Evolutionary conservation across 805 yeast species (phyloP).

Genomic region (Barnettozyma salicaria): DNA sequence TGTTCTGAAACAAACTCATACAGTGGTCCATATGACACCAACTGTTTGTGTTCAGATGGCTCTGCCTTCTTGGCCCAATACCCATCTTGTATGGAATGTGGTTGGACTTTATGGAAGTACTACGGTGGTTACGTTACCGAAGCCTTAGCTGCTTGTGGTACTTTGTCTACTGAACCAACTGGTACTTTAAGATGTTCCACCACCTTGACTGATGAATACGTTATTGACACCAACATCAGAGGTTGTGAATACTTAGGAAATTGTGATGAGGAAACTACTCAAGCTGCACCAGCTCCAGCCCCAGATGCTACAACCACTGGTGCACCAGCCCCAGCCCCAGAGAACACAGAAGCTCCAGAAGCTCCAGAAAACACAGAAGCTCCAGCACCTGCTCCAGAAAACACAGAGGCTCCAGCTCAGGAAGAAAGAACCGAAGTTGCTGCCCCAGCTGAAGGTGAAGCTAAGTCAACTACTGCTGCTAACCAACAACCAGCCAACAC

Average conservation of each 20-base stretch:
- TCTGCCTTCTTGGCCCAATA: conserved; percentile 14
- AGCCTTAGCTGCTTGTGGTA: conserved; percentile 17
- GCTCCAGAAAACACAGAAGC: neutral
- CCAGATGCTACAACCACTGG: neutral
- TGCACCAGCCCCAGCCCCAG: neutral
- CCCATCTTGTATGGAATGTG: conserved; percentile 30
- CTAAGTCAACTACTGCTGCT: too few relatives aligned
- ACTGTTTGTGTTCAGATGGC: conserved; percentile 19
- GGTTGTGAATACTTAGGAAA: neutral
- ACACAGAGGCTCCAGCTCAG: neutral
- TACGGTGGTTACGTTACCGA: conserved; percentile 22
- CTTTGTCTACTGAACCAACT: conserved; percentile 23
- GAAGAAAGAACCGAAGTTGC: neutral
- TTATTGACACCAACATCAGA: neutral
- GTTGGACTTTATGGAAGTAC: conserved; percentile 32
- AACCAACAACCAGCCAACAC: too few relatives aligned
- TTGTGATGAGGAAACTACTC: neutral
- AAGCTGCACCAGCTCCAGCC: conserved; percentile 1
- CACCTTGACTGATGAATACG: neutral
- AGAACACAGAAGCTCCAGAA: neutral
- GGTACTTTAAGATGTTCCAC: conserved; percentile 17
- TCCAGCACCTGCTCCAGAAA: neutral
- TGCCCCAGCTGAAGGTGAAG: neutral
- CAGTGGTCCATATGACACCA: conserved; percentile 6
- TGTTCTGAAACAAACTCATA: conserved; percentile 20